A percentile compares a stretch with the other conserved stretches of the same genome.
Conservation (phyloP, 169 alveolate genomes). For the Ichthyophthirius multifiliis region DNA sequence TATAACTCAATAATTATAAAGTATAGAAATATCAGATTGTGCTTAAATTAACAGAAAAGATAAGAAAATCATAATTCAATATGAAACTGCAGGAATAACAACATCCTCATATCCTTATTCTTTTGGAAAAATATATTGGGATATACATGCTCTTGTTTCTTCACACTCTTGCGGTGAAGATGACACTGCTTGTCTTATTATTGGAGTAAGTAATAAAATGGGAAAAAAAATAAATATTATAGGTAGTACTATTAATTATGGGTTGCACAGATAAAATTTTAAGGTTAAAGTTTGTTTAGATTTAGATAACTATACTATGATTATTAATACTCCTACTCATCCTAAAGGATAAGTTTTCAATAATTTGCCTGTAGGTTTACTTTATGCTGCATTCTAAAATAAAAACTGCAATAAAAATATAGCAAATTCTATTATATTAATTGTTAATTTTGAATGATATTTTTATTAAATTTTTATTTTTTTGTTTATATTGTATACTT, state of each 20-base stretch:
- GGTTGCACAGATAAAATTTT: background rate
- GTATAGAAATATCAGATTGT: background rate
- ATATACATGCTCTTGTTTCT: background rate
- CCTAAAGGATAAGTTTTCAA: background rate
- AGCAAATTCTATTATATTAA: too few species aligned
- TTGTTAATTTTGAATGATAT: too few species aligned
- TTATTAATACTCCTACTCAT: background rate
- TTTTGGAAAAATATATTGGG: background rate
- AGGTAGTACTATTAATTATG: constrained; percentile 2
- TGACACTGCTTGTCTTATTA: background rate
- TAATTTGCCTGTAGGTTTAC: background rate
- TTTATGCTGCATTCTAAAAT: background rate
- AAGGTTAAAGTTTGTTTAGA: background rate
- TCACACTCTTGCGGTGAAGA: constrained; percentile 10
- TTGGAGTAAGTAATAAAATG: background rate
- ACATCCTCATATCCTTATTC: background rate
- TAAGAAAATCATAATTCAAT: background rate
- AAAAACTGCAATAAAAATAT: too few species aligned
- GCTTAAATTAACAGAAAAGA: background rate
- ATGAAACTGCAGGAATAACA: background rate
- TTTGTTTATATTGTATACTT: too few species aligned
- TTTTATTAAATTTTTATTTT: too few species aligned
- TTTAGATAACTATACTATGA: background rate
- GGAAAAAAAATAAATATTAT: background rate
- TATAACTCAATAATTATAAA: background rate